phyloP scores from a whole-genome alignment of 805 yeast species.

The Candida multigemmis region DNA sequence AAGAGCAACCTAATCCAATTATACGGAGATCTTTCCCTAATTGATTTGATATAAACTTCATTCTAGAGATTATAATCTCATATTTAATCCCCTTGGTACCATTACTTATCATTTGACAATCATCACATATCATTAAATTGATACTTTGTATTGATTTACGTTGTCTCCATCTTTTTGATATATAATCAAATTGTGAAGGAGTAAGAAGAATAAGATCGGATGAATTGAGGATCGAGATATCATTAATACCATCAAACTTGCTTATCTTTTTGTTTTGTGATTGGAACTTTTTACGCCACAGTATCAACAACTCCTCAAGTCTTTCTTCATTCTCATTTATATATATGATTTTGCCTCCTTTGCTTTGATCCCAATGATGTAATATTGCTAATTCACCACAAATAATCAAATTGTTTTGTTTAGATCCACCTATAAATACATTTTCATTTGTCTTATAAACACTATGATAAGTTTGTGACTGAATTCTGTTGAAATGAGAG shows the following conservation, averaged over 20 bases:
- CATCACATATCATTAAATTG: slow-evolving; percentile 65
- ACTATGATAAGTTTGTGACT: slow-evolving; percentile 59
- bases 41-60: slow-evolving; percentile 62
- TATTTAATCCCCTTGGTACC: slow-evolving; percentile 52
- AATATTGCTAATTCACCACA: slow-evolving; percentile 68
- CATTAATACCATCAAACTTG: slow-evolving; percentile 44
- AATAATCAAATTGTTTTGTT: slow-evolving; percentile 68
- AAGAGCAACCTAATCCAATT: slow-evolving; percentile 60
- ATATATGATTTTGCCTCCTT: slow-evolving; percentile 70
- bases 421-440: slow-evolving; percentile 59
- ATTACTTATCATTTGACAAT: slow-evolving; percentile 56
- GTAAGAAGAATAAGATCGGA: slow-evolving; percentile 70
- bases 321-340: slow-evolving; percentile 54
- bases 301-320: slow-evolving; percentile 34
- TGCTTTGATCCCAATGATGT: slow-evolving; percentile 60
- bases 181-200: slow-evolving; percentile 64
- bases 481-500: slow-evolving; percentile 56
- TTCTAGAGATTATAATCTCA: slow-evolving; percentile 63
- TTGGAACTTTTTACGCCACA: slow-evolving; percentile 47
- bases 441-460: slow-evolving; percentile 51
- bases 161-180: slow-evolving; percentile 79
- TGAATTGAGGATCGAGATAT: slow-evolving; percentile 45
- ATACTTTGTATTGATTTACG: slow-evolving; percentile 61
- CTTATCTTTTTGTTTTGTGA: slow-evolving; percentile 41
- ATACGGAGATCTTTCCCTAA: slow-evolving; percentile 47